Percentiles rank a stretch among this genome's conserved stretches.
Evolutionary conservation across 768 basidiomycete genomes (phyloP).

Genomic region (Lyophyllum decastes): DNA sequence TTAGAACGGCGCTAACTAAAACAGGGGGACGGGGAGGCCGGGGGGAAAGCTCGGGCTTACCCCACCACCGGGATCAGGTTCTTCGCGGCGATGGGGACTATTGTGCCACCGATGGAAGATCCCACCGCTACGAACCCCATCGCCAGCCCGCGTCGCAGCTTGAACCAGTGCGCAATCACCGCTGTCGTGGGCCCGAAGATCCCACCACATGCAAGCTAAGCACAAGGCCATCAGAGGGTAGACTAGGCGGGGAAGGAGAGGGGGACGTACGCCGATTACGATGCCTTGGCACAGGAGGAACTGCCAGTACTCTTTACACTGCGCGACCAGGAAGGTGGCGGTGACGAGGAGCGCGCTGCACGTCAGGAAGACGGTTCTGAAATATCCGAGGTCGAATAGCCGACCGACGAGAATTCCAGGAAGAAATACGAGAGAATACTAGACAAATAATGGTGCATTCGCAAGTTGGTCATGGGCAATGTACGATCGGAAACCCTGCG

Average conservation of each 20-base stretch:
- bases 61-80: conserved; percentile 51
- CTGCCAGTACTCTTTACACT: conserved; percentile 79
- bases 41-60: conserved; percentile 23
- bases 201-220: conserved; percentile 51
- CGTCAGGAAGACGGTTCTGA: conserved; percentile 47
- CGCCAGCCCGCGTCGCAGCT: conserved; percentile 51
- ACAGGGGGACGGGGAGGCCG: no score
- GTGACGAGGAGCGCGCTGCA: conserved; percentile 53
- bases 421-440: conserved; percentile 67
- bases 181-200: conserved; percentile 64
- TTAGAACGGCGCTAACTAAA: background rate
- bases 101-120: conserved; percentile 66
- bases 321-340: conserved; percentile 64
- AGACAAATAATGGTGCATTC: background rate
- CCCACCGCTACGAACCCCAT: conserved; percentile 68
- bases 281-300: conserved; percentile 77
- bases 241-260: background rate
- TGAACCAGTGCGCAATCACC: conserved; percentile 75
- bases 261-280: conserved; percentile 54
- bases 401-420: conserved; percentile 63
- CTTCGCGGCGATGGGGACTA: conserved; percentile 64
- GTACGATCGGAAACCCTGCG: background rate
- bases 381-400: conserved; percentile 75
- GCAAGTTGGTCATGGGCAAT: background rate
- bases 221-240: conserved; percentile 3